Conservation (phyloP, 345 rosid genomes). For the Lepidium aucheri region DNA sequence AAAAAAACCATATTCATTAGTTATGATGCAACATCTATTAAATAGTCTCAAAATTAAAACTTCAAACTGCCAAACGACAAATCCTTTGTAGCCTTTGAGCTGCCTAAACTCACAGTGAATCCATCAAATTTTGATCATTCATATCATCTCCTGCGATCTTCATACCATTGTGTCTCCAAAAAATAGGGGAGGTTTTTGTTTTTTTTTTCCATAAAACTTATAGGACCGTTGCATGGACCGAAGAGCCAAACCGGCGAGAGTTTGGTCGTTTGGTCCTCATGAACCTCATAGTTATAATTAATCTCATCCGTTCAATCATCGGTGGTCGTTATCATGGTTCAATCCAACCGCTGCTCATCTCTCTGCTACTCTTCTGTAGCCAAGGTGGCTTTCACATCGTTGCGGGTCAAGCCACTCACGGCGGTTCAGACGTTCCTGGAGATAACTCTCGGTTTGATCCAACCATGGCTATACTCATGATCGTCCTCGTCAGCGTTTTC, state of each 20-base stretch:
- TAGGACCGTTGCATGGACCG: conserved; percentile 13
- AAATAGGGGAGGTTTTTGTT: not conserved
- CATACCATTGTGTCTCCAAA: not conserved
- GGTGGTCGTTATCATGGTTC: conserved; percentile 3
- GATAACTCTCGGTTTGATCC: conserved; percentile 37
- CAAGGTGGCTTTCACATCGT: not conserved
- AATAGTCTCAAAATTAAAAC: conserved; percentile 17
- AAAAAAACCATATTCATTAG: not conserved
- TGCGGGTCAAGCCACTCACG: conserved; percentile 21
- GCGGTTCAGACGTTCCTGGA: not conserved
- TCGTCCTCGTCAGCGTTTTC: conserved; percentile 46
- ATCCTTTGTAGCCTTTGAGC: too few species aligned
- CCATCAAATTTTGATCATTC: too few species aligned
- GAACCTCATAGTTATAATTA: not conserved
- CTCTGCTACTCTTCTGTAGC: conserved; percentile 4
- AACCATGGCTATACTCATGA: conserved; percentile 56
- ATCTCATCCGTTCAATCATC: not conserved
- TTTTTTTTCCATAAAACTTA: not conserved
- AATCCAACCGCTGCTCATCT: conserved; percentile 4
- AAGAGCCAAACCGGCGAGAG: not conserved
- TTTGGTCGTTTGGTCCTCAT: conserved; percentile 18
- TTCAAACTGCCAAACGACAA: too few species aligned
- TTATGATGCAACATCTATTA: conserved; percentile 13
- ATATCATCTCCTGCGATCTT: too few species aligned
- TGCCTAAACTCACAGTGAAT: not conserved